Percentiles rank a stretch among this genome's conserved stretches.
Evolutionary conservation across 768 basidiomycete genomes (phyloP).

Genomic region (Termitomyces sp.): DNA sequence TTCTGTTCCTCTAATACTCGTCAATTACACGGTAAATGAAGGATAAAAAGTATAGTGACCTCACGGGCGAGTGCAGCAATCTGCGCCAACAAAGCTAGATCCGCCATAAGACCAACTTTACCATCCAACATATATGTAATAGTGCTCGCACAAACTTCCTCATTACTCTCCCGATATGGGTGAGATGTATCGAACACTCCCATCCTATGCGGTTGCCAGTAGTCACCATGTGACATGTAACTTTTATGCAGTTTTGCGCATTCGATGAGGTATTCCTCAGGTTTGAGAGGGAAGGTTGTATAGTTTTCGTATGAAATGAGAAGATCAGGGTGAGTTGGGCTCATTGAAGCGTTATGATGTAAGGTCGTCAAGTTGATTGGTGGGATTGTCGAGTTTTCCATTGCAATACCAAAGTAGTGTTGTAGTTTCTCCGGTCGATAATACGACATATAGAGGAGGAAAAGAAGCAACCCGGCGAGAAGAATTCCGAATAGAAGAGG

Average conservation of each 20-base stretch:
- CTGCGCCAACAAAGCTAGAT: slow-evolving; percentile 63
- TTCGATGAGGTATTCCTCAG: slow-evolving; percentile 49
- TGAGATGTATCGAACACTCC: slow-evolving; percentile 30
- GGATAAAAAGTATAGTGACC: slow-evolving; percentile 27
- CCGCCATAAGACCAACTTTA: slow-evolving; percentile 55
- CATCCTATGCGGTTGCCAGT: slow-evolving; percentile 39
- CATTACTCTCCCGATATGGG: slow-evolving; percentile 17
- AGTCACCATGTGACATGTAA: slow-evolving; percentile 42
- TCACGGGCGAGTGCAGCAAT: slow-evolving; percentile 60
- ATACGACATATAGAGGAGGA: slow-evolving; percentile 45
- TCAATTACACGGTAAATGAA: background rate
- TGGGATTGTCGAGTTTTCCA: slow-evolving; percentile 11
- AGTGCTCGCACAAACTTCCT: slow-evolving; percentile 45
- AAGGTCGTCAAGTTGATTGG: slow-evolving; percentile 8
- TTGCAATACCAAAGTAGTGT: slow-evolving; percentile 32
- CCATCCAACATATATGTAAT: slow-evolving; percentile 72
- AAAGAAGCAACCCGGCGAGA: slow-evolving; percentile 36
- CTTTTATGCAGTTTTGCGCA: slow-evolving; percentile 45
- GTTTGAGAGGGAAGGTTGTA: slow-evolving; percentile 51
- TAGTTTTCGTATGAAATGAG: slow-evolving; percentile 50
- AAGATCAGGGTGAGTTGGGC: slow-evolving; percentile 3
- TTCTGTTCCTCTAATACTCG: slow-evolving; percentile 44
- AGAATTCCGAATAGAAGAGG: slow-evolving; percentile 42
- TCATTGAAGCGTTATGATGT: slow-evolving; percentile 8
- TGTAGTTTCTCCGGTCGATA: slow-evolving; percentile 42